Conservation (phyloP, 148 eudicot genomes). For the Spergularia bocconei region DNA sequence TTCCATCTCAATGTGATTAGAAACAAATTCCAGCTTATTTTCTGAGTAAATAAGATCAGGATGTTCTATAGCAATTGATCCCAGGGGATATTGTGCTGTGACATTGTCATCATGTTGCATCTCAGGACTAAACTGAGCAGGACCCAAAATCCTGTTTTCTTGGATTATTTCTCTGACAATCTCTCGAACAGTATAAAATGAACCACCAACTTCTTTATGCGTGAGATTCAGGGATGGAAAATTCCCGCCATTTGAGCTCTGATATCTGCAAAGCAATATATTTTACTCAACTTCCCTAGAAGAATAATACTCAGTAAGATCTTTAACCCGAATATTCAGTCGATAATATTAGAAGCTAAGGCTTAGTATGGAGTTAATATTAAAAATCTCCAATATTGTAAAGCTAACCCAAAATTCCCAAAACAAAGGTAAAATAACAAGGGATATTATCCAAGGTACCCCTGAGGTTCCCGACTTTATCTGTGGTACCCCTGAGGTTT, state of each 20-base stretch:
- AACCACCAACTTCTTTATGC: conserved; percentile 96
- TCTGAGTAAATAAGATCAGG: conserved; percentile 31
- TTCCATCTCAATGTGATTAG: conserved; percentile 20
- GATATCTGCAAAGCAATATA: conserved; percentile 54
- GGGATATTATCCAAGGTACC: too few species aligned
- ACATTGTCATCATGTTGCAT: conserved; percentile 29
- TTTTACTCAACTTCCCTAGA: background rate
- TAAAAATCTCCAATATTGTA: background rate
- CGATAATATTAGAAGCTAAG: too few species aligned
- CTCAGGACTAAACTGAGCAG: conserved; percentile 48
- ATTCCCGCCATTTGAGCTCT: conserved; percentile 60
- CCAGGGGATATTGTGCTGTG: conserved; percentile 42
- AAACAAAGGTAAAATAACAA: background rate
- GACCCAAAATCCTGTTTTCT: conserved; percentile 86
- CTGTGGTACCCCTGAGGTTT: too few species aligned
- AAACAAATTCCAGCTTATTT: conserved; percentile 21
- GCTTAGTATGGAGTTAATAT: background rate
- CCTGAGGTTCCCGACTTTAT: too few species aligned
- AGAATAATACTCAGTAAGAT: background rate
- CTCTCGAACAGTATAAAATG: conserved; percentile 85
- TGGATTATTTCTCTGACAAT: conserved; percentile 84
- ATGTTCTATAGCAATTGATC: conserved; percentile 47
- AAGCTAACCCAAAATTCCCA: background rate
- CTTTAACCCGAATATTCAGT: too few species aligned
- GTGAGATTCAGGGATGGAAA: conserved; percentile 86